Percentiles rank a stretch among this genome's conserved stretches.
These are phyloP conservation scores for Trichophyton schoenleinii DNA, from an alignment of 2,329 filamentous ascomycete genomes.

Conservation along the genomic window DNA sequence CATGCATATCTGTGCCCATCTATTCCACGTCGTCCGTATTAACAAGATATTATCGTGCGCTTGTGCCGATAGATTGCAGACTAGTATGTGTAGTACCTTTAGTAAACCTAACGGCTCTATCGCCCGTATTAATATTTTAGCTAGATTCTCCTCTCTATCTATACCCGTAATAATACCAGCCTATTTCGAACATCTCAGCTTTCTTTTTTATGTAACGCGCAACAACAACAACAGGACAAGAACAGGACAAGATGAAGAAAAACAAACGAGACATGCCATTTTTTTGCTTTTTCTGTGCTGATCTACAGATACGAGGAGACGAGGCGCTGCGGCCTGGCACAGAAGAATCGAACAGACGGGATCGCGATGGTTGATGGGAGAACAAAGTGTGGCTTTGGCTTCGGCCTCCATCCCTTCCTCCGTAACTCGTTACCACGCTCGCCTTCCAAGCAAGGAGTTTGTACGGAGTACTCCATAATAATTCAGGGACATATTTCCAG, in stretches of 20 bases:
- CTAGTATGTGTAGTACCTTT: slow-evolving; percentile 99
- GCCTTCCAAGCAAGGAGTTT: too few relatives aligned
- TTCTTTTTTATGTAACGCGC: background rate
- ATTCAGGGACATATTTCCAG: background rate
- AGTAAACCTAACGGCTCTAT: slow-evolving; percentile 98
- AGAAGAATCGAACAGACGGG: background rate
- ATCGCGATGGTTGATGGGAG: background rate
- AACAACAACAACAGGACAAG: background rate
- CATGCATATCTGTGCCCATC: slow-evolving; percentile 72
- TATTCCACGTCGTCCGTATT: slow-evolving; percentile 99
- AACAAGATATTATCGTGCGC: slow-evolving; percentile 99
- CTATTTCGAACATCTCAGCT: background rate
- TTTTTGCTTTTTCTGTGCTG: background rate
- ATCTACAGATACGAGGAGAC: background rate
- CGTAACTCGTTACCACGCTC: background rate
- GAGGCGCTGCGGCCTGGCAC: background rate
- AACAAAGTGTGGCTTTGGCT: background rate
- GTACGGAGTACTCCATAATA: too few relatives aligned
- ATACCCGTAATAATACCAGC: slow-evolving; percentile 68
- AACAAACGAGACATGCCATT: background rate
- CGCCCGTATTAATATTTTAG: slow-evolving; percentile 99
- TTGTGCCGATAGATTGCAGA: slow-evolving; percentile 99
- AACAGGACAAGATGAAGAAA: background rate
- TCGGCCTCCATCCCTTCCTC: background rate
- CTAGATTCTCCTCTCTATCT: slow-evolving; percentile 83